Evolutionary conservation across 2,329 filamentous ascomycete species (phyloP).

Genomic region (Pseudopithomyces chartarum): DNA sequence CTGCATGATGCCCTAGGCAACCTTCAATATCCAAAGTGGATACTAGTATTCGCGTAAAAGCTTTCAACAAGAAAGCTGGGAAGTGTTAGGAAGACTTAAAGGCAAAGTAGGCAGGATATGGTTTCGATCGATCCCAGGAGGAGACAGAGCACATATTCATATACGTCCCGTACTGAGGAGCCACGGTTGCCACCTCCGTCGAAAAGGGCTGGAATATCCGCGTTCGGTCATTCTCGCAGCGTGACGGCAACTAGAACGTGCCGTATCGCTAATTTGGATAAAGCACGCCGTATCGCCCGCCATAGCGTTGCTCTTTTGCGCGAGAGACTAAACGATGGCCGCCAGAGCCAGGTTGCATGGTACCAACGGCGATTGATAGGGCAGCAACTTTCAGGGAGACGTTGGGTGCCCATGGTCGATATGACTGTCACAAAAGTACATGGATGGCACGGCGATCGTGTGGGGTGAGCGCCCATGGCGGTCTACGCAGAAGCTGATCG

Average conservation of each 20-base stretch:
- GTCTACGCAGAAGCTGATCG: slow-evolving; percentile 20
- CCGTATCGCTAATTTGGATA: slow-evolving; percentile 34
- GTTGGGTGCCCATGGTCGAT: neutral
- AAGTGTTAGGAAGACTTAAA: slow-evolving; percentile 7
- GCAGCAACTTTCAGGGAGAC: slow-evolving; percentile 6
- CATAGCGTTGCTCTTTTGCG: slow-evolving; percentile 21
- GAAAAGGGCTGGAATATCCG: slow-evolving; percentile 11
- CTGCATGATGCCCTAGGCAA: slow-evolving; percentile 25
- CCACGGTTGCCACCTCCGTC: slow-evolving; percentile 23
- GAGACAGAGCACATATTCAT: slow-evolving; percentile 21
- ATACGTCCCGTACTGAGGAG: slow-evolving; percentile 21
- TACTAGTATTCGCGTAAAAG: slow-evolving; percentile 1
- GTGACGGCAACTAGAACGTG: slow-evolving; percentile 12
- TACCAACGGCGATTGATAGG: slow-evolving; percentile 18
- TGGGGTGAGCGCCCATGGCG: slow-evolving; percentile 12
- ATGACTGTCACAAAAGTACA: slow-evolving; percentile 3
- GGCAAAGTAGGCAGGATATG: slow-evolving; percentile 13
- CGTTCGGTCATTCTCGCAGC: slow-evolving; percentile 8
- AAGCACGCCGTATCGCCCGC: slow-evolving; percentile 25
- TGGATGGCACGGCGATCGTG: slow-evolving; percentile 16
- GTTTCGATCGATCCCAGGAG: slow-evolving; percentile 13
- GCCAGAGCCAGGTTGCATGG: slow-evolving; percentile 17
- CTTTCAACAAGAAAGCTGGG: neutral
- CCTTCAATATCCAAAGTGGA: slow-evolving; percentile 7
- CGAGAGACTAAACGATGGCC: slow-evolving; percentile 14